phyloP scores from a whole-genome alignment of 2,329 filamentous ascomycete genomes.

The Colletotrichum chrysophilum region DNA sequence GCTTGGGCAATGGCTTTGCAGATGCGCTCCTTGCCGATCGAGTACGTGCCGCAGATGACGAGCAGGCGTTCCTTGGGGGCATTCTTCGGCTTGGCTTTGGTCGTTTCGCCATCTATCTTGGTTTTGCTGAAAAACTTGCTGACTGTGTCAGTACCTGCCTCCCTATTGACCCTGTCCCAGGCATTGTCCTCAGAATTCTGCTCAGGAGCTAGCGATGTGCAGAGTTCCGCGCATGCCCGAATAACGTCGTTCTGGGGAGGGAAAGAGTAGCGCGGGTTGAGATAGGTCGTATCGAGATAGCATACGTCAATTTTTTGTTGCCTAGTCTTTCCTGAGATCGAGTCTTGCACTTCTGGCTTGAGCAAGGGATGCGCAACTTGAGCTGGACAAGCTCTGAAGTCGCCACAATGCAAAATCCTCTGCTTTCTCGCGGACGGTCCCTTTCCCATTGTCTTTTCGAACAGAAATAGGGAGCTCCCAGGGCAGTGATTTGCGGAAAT shows the following conservation, averaged over 20 bases:
- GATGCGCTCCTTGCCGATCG: constrained; percentile 96
- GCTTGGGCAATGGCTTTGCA: constrained; percentile 91
- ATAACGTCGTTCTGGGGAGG: constrained; percentile 90
- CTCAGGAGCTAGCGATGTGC: constrained; percentile 75
- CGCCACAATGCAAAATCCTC: constrained; percentile 91
- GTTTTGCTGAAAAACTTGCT: constrained; percentile 57
- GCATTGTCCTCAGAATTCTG: constrained; percentile 52
- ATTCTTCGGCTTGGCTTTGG: constrained; percentile 30
- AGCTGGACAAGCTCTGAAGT: constrained; percentile 88
- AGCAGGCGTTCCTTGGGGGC: constrained; percentile 67
- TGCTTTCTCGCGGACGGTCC: constrained; percentile 67
- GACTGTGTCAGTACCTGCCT: constrained; percentile 47
- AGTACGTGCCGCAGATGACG: constrained; percentile 95
- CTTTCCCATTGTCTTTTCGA: constrained; percentile 76
- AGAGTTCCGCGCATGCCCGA: constrained; percentile 84
- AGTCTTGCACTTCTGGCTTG: constrained; percentile 75
- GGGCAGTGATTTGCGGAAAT: constrained; percentile 97
- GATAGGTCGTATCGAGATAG: constrained; percentile 96
- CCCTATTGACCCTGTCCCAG: constrained; percentile 50
- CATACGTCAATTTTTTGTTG: constrained; percentile 94
- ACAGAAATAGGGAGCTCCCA: constrained; percentile 91
- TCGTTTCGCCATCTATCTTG: constrained; percentile 32
- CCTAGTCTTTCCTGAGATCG: constrained; percentile 70
- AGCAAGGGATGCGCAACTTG: constrained; percentile 85
- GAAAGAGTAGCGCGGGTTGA: constrained; percentile 95